Evolutionary conservation across 805 yeast genomes (phyloP).

Genomic region (Isabelozyma rhagii): DNA sequence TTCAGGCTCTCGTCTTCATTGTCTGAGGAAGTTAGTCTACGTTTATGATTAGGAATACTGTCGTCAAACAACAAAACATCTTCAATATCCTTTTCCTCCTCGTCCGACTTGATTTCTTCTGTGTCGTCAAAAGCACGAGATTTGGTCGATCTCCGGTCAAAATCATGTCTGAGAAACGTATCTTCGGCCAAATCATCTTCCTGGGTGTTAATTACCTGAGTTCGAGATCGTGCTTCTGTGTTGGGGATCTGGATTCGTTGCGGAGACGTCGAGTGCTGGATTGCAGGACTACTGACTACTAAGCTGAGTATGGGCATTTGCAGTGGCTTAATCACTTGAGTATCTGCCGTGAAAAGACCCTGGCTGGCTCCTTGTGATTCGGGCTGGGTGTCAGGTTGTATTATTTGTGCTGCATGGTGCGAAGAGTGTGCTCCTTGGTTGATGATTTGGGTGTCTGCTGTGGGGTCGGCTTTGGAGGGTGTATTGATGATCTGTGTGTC

Average conservation of each 20-base stretch:
- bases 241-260: neutral
- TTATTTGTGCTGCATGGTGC: no score
- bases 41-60: neutral
- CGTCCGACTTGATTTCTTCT: constrained; percentile 10
- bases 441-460: neutral
- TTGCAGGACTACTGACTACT: neutral
- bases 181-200: constrained; percentile 10
- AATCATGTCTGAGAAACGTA: neutral
- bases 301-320: neutral
- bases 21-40: neutral
- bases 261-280: neutral
- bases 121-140: neutral
- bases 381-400: no score
- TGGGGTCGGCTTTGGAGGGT: neutral
- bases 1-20: neutral
- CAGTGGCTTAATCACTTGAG: neutral
- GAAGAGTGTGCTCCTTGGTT: no score
- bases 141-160: neutral
- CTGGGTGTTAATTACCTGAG: constrained; percentile 31
- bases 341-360: neutral
- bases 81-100: constrained; percentile 10
- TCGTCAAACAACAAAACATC: neutral
- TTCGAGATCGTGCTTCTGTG: constrained; percentile 1
- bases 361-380: no score
- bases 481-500: neutral